phyloP scores from a whole-genome alignment of 2,329 filamentous ascomycete species.

The Saccharata proteae region DNA sequence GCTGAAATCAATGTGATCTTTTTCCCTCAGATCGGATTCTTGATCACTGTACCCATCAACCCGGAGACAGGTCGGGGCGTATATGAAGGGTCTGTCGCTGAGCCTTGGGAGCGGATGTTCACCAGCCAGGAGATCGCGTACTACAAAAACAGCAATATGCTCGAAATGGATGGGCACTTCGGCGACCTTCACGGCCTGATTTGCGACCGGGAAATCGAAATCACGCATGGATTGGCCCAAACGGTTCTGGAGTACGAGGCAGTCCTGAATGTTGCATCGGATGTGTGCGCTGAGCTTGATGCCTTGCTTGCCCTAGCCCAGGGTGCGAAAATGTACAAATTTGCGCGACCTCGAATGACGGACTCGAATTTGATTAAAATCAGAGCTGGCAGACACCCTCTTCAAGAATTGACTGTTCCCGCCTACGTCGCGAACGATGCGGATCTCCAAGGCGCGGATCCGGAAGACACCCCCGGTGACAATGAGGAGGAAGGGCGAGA shows the following conservation, averaged over 20 bases:
- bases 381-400: constrained; percentile 63
- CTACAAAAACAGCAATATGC: constrained; percentile 78
- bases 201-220: constrained; percentile 79
- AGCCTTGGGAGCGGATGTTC: constrained; percentile 69
- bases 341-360: constrained; percentile 58
- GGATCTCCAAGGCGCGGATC: constrained; percentile 41
- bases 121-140: constrained; percentile 53
- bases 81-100: constrained; percentile 49
- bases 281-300: constrained; percentile 77
- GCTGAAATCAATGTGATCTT: constrained; percentile 65
- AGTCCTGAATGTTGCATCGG: constrained; percentile 56
- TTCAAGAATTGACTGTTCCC: constrained; percentile 74
- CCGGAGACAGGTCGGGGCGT: constrained; percentile 43
- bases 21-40: constrained; percentile 82
- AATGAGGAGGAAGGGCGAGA: constrained; percentile 15
- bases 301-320: constrained; percentile 65
- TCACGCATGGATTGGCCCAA: constrained; percentile 65
- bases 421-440: constrained; percentile 78
- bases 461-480: constrained; percentile 27
- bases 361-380: constrained; percentile 60
- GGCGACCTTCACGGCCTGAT: constrained; percentile 81
- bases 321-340: constrained; percentile 62
- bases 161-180: constrained; percentile 64
- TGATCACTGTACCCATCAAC: constrained; percentile 61
- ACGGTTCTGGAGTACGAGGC: constrained; percentile 57